Conservation (phyloP, 2,329 filamentous ascomycete species). For the Chalaropsis ovoidea region DNA sequence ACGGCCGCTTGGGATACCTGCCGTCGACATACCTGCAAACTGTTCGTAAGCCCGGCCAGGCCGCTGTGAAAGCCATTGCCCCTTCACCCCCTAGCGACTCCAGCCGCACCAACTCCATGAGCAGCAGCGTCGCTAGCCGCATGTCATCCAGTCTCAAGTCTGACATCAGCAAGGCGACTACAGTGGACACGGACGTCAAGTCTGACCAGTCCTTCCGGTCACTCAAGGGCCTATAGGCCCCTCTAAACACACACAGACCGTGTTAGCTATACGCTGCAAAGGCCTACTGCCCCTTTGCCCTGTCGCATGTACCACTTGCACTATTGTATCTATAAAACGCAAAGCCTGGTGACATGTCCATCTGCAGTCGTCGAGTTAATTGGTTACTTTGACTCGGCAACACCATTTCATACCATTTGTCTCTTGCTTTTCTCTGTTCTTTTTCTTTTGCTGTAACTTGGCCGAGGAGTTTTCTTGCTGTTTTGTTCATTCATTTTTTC, state of each 20-base stretch:
- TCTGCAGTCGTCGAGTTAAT: neutral
- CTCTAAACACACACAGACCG: no score
- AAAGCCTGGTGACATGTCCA: neutral
- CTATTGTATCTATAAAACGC: slow-evolving; percentile 5
- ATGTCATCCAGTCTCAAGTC: slow-evolving; percentile 21
- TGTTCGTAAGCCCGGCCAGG: slow-evolving; percentile 40
- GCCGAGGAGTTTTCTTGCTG: slow-evolving; percentile 17
- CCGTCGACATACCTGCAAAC: slow-evolving; percentile 85
- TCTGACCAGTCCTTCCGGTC: slow-evolving; percentile 23
- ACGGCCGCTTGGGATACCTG: slow-evolving; percentile 83
- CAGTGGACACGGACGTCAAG: slow-evolving; percentile 16
- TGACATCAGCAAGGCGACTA: slow-evolving; percentile 22
- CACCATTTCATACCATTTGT: neutral
- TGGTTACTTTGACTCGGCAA: neutral
- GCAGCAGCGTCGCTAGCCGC: slow-evolving; percentile 31
- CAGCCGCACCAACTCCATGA: slow-evolving; percentile 42
- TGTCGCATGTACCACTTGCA: neutral
- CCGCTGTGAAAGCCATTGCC: slow-evolving; percentile 44
- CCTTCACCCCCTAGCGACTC: slow-evolving; percentile 38
- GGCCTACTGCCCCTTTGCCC: neutral
- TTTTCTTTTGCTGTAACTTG: neutral
- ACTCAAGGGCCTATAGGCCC: slow-evolving; percentile 22
- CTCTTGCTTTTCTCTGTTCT: slow-evolving; percentile 1
- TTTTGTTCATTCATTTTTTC: neutral
- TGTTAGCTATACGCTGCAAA: neutral